Evolutionary conservation across 371 early-diverging fungal genomes (phyloP), one percentile per base, ranked within the genome.

Genomic region (Gilbertella persicaria): DNA sequence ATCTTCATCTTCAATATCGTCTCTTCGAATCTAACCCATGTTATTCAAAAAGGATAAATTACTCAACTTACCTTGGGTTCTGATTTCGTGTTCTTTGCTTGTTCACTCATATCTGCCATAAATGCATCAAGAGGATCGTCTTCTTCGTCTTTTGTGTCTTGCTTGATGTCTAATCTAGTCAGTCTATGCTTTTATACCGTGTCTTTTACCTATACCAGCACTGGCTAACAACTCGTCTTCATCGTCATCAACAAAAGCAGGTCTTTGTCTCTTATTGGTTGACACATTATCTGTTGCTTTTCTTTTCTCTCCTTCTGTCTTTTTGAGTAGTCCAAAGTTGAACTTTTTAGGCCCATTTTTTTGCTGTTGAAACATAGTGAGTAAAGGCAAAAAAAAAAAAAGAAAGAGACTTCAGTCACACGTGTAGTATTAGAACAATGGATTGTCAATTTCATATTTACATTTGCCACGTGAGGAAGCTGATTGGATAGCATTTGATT

Each of bases 91-190:
- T 71, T 64, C 29, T 79, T 73, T 5, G 82, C 87, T 47, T 85
- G 75, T 24, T 81, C 71, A 50, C 75, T 79, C 50, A 93, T 90
- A 25, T 79, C 85, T 3, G 89, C 85, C 95, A 94, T 94, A 65
- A 93, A 94, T 1, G 93, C 92, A 48, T 94, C 95, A 45, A 94
- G 68, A 10, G 90, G 90, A 74, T 94, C 93, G 10, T 85, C 87
- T 4, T 87, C 91, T 0, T 85, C 87, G 2, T 77, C 79, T 0
- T 75, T 6, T 5, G 3, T n/a, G 28, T 14, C 14, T 13, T 16
- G 20, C 10, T 36, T 13, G 49, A 9, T 16, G 36, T 23, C 19
- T 23, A 21, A 1, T 13, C 48, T 45, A 45, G 4, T 13, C 20
- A 20, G 3, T 44, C 29, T 44, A 14, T 50, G 16, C 28, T 29